These are phyloP conservation scores for Heliosperma pusillum DNA, from an alignment of 148 eudicot genomes.

Conservation along the genomic window DNA sequence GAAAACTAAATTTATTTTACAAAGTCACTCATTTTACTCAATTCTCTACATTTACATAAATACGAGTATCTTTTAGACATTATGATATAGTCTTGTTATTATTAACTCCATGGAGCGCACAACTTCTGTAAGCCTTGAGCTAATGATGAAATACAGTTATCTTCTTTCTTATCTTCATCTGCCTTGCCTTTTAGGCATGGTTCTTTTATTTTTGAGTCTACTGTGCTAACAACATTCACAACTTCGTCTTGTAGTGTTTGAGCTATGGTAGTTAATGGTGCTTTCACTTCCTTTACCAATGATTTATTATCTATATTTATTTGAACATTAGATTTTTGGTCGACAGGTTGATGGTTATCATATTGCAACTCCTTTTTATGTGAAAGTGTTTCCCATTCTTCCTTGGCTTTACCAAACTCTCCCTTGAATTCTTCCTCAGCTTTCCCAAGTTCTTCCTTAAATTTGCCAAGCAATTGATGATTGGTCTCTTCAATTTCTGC, in stretches of 20 bases:
- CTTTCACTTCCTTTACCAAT: too few relatives aligned
- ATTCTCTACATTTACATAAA: not conserved
- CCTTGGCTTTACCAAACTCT: not conserved
- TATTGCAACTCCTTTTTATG: not conserved
- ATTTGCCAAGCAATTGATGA: not conserved
- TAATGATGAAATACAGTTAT: conserved; percentile 31
- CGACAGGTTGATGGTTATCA: not conserved
- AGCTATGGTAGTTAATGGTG: not conserved
- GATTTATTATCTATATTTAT: not conserved
- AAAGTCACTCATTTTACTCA: not conserved
- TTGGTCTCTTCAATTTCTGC: not conserved
- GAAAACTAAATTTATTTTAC: not conserved
- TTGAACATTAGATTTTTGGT: not conserved
- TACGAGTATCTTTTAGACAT: too few relatives aligned
- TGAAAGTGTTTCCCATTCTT: not conserved
- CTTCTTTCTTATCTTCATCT: conserved; percentile 26
- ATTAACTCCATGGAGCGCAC: conserved; percentile 35
- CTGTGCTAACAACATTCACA: not conserved
- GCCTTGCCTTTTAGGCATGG: not conserved
- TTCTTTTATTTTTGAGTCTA: not conserved
- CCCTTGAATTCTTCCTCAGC: not conserved
- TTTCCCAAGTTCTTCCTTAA: not conserved
- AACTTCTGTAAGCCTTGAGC: conserved; percentile 43
- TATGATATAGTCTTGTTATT: conserved; percentile 26
- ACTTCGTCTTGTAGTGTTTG: not conserved